A percentile compares a stretch with the other conserved stretches of the same genome.
phyloP scores from a whole-genome alignment of 1,284 basidiomycete genomes.

The Heterobasidion irregulare region DNA sequence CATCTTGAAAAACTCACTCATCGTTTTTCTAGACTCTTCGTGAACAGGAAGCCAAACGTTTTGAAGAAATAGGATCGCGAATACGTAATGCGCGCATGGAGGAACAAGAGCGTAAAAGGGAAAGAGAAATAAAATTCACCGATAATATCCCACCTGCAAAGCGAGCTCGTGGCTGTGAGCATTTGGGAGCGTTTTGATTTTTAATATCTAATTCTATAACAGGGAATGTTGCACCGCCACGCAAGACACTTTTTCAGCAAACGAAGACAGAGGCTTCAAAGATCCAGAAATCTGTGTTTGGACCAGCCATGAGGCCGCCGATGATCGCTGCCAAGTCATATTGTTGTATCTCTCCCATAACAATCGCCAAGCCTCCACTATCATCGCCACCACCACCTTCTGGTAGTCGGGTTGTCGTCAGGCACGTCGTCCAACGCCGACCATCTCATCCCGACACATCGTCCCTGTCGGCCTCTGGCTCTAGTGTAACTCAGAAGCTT shows the following conservation, averaged over 20 bases:
- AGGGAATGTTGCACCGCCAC: constrained; percentile 43
- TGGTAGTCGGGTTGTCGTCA: constrained; percentile 22
- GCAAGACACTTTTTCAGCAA: constrained; percentile 70
- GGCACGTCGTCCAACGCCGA: constrained; percentile 16
- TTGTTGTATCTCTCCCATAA: constrained; percentile 28
- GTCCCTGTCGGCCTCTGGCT: constrained; percentile 3
- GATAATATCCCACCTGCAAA: constrained; percentile 56
- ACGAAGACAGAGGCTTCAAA: constrained; percentile 61
- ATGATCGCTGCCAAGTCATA: constrained; percentile 37
- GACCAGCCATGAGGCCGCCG: constrained; percentile 39
- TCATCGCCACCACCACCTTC: constrained; percentile 18
- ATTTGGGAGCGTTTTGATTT: constrained; percentile 5
- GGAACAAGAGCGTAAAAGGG: constrained; percentile 63
- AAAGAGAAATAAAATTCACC: constrained; percentile 63
- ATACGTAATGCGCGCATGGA: constrained; percentile 58
- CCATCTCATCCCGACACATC: constrained; percentile 8
- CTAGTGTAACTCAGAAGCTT: background rate
- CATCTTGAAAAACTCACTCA: constrained; percentile 1
- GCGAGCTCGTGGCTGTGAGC: constrained; percentile 48
- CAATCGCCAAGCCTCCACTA: constrained; percentile 25
- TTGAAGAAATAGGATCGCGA: constrained; percentile 50
- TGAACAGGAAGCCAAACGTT: constrained; percentile 45
- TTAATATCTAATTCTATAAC: constrained; percentile 7
- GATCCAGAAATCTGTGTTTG: constrained; percentile 53
- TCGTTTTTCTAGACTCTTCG: constrained; percentile 35